phyloP scores from a whole-genome alignment of 352 stramenopile genomes.

The Phytophthora foliorum region DNA sequence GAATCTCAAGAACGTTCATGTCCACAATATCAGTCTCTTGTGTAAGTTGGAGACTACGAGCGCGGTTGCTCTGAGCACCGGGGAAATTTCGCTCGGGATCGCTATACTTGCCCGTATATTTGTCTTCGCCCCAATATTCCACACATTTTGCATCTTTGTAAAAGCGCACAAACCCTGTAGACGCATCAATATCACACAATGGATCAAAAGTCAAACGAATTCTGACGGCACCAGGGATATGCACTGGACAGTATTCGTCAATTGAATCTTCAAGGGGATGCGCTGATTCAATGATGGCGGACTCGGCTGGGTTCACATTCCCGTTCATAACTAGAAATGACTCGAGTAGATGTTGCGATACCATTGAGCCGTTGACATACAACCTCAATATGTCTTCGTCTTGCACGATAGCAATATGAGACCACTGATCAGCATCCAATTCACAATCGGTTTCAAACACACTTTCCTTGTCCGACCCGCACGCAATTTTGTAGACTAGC shows the following conservation, averaged over 20 bases:
- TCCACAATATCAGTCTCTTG: constrained; percentile 19
- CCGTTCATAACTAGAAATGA: constrained; percentile 69
- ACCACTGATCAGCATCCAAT: constrained; percentile 69
- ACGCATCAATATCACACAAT: constrained; percentile 70
- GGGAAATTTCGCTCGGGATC: constrained; percentile 82
- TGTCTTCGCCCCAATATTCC: constrained; percentile 78
- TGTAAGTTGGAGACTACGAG: constrained; percentile 36
- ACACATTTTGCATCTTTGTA: constrained; percentile 76
- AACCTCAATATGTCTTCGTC: constrained; percentile 67
- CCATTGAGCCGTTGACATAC: constrained; percentile 74
- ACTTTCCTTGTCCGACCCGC: constrained; percentile 63
- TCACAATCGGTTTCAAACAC: constrained; percentile 77
- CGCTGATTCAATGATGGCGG: constrained; percentile 67
- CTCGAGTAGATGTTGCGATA: constrained; percentile 71
- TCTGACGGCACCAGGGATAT: constrained; percentile 74
- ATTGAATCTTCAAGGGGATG: constrained; percentile 63
- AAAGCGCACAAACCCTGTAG: constrained; percentile 71
- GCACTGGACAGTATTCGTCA: constrained; percentile 77
- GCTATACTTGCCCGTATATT: constrained; percentile 79
- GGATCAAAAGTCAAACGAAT: constrained; percentile 85
- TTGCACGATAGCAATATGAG: constrained; percentile 75
- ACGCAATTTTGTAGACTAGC: constrained; percentile 73
- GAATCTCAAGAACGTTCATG: constrained; percentile 62
- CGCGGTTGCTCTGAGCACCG: constrained; percentile 67
- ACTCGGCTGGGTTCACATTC: constrained; percentile 49